These are phyloP conservation scores for Lichtheimia ramosa DNA, from an alignment of 371 early-diverging fungal genomes.

Conservation along the genomic window DNA sequence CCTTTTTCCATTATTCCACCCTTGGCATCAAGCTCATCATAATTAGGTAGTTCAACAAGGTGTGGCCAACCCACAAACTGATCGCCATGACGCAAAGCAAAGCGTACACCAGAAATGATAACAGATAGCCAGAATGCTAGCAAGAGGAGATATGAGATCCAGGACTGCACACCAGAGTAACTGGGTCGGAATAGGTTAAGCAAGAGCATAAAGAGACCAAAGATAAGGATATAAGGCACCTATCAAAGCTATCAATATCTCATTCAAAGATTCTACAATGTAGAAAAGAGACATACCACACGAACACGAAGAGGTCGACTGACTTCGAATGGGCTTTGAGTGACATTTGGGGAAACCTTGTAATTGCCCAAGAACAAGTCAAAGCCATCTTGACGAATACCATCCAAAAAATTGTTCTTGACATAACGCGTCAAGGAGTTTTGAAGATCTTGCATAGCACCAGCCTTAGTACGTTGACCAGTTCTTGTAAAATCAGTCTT, in stretches of 20 bases:
- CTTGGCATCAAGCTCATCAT: slow-evolving; percentile 19
- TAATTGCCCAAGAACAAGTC: slow-evolving; percentile 81
- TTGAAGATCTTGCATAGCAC: slow-evolving; percentile 80
- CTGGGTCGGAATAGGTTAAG: slow-evolving; percentile 38
- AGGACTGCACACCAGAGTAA: slow-evolving; percentile 35
- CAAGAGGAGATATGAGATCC: slow-evolving; percentile 31
- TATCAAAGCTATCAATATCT: slow-evolving; percentile 1
- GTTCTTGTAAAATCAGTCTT: slow-evolving; percentile 97
- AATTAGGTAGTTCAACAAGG: slow-evolving; percentile 28
- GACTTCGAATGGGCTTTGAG: slow-evolving; percentile 25
- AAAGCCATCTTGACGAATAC: slow-evolving; percentile 84
- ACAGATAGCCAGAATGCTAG: slow-evolving; percentile 53
- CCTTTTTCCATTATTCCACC: slow-evolving; percentile 25
- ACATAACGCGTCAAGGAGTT: slow-evolving; percentile 87
- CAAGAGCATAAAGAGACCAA: slow-evolving; percentile 47
- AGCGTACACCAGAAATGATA: slow-evolving; percentile 42
- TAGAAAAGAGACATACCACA: slow-evolving; percentile 23
- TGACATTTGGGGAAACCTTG: slow-evolving; percentile 28
- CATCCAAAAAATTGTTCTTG: slow-evolving; percentile 94
- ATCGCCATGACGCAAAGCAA: slow-evolving; percentile 43
- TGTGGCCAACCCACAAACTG: slow-evolving; percentile 50
- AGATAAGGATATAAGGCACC: slow-evolving; percentile 46
- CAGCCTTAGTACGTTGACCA: slow-evolving; percentile 82
- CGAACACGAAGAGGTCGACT: slow-evolving; percentile 46
- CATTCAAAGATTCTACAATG: no score